These are phyloP conservation scores for Starmerella floricola DNA, from an alignment of 805 yeast species.

Conservation along the genomic window DNA sequence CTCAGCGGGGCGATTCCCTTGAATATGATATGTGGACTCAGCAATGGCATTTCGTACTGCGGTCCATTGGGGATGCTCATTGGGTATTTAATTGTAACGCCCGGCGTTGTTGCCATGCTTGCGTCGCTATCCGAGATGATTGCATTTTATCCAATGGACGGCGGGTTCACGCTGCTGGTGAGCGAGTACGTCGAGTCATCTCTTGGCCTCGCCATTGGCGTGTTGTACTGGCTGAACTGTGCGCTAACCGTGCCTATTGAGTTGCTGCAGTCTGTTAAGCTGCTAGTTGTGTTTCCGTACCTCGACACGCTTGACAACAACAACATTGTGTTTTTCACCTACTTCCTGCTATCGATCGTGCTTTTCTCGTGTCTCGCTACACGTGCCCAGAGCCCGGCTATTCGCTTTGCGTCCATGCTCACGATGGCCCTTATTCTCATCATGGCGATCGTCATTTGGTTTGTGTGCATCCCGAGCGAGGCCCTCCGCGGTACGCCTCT, in stretches of 20 bases:
- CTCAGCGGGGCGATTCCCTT: conserved; percentile 15
- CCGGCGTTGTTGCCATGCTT: conserved; percentile 6
- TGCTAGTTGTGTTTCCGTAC: conserved; percentile 51
- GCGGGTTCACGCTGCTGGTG: conserved; percentile 50
- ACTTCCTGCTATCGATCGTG: conserved; percentile 8
- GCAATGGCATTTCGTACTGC: conserved; percentile 6
- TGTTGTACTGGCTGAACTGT: conserved; percentile 36
- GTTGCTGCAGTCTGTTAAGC: conserved; percentile 59
- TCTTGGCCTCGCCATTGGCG: conserved; percentile 45
- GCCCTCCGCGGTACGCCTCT: not conserved
- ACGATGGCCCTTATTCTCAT: not conserved
- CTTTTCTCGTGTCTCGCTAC: conserved; percentile 5
- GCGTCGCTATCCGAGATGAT: conserved; percentile 38
- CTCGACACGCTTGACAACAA: conserved; percentile 33
- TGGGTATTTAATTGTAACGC: conserved; percentile 10
- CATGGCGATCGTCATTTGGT: conserved; percentile 7
- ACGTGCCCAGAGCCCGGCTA: conserved; percentile 5
- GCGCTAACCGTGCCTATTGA: conserved; percentile 51
- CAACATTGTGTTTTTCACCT: conserved; percentile 16
- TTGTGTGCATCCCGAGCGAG: conserved; percentile 1
- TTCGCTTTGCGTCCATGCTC: conserved; percentile 6
- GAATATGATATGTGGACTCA: conserved; percentile 9
- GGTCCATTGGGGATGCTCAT: conserved; percentile 18
- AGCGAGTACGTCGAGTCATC: conserved; percentile 48
- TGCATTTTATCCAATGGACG: conserved; percentile 42